These are phyloP conservation scores for Phytopythium ostracodes DNA, from an alignment of 352 stramenopile genomes.

Conservation along the genomic window DNA sequence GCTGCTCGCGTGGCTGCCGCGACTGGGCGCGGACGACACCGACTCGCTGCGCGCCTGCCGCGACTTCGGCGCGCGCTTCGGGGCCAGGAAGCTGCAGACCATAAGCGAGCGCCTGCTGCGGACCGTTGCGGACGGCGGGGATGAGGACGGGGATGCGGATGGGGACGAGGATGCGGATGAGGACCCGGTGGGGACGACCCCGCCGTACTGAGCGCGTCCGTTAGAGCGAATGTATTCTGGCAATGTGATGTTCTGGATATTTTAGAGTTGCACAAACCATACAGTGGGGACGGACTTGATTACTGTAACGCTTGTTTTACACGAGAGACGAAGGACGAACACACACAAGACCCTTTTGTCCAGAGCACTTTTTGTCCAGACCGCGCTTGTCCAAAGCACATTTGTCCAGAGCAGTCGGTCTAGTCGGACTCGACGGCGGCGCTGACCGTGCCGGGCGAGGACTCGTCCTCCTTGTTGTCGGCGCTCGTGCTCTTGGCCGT, in stretches of 20 bases:
- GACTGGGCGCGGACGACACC: constrained; percentile 22
- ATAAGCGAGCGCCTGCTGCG: constrained; percentile 40
- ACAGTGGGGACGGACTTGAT: not conserved
- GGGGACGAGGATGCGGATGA: not conserved
- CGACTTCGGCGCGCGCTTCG: constrained; percentile 62
- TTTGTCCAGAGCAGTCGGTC: not conserved
- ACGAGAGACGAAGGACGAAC: too few relatives aligned
- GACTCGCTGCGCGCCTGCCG: constrained; percentile 52
- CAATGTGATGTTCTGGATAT: not conserved
- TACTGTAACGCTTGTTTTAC: too few relatives aligned
- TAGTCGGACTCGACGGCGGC: constrained; percentile 15
- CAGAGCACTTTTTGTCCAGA: not conserved
- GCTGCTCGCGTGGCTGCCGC: constrained; percentile 42
- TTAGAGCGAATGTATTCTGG: too few relatives aligned
- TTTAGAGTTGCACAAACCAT: not conserved
- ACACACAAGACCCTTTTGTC: not conserved
- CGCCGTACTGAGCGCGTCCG: too few relatives aligned
- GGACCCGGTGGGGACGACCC: not conserved
- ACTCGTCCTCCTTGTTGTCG: constrained; percentile 10
- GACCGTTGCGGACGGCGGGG: not conserved
- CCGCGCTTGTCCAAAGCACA: not conserved
- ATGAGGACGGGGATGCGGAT: not conserved
- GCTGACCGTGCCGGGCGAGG: constrained; percentile 24
- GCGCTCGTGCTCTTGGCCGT: not conserved
- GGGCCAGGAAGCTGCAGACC: constrained; percentile 41